phyloP scores from a whole-genome alignment of 371 early-diverging fungal genomes.

The Rhizopus delemar region DNA sequence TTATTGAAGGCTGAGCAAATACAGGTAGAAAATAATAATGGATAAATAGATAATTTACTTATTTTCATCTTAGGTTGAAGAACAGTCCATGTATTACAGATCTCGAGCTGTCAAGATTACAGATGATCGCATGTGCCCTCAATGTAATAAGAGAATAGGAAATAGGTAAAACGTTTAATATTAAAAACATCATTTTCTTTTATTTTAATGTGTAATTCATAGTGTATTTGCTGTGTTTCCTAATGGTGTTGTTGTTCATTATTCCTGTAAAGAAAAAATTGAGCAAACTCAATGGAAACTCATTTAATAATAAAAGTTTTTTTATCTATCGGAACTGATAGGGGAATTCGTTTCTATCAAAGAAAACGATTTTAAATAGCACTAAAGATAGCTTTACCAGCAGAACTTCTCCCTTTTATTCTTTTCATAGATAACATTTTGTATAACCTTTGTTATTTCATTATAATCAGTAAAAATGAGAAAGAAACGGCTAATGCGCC shows the following conservation, averaged over 20 bases:
- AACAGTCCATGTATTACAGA: slow-evolving; percentile 65
- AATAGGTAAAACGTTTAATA: slow-evolving; percentile 54
- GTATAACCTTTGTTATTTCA: too few relatives aligned
- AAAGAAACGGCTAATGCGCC: too few relatives aligned
- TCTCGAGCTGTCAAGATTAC: slow-evolving; percentile 71
- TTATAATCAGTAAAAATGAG: too few relatives aligned
- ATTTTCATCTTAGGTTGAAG: slow-evolving; percentile 57
- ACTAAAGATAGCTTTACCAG: not conserved
- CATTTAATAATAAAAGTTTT: slow-evolving; percentile 20
- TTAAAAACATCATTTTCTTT: not conserved
- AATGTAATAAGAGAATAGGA: slow-evolving; percentile 79
- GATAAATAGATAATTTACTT: not conserved
- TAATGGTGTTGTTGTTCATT: slow-evolving; percentile 75
- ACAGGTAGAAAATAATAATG: slow-evolving; percentile 48
- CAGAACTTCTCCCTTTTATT: too few relatives aligned
- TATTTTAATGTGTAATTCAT: not conserved
- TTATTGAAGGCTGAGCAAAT: slow-evolving; percentile 68
- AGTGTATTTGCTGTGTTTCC: slow-evolving; percentile 80
- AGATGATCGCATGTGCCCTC: slow-evolving; percentile 79
- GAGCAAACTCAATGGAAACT: slow-evolving; percentile 54
- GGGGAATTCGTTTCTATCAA: too few relatives aligned
- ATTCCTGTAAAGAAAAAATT: slow-evolving; percentile 73
- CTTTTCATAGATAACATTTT: slow-evolving; percentile 11
- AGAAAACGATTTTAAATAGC: slow-evolving; percentile 9
- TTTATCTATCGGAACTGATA: slow-evolving; percentile 7